Percentiles rank a stretch among this genome's conserved stretches.
phyloP scores from a whole-genome alignment of 2,329 filamentous ascomycete genomes.

The Colletotrichum salicis region DNA sequence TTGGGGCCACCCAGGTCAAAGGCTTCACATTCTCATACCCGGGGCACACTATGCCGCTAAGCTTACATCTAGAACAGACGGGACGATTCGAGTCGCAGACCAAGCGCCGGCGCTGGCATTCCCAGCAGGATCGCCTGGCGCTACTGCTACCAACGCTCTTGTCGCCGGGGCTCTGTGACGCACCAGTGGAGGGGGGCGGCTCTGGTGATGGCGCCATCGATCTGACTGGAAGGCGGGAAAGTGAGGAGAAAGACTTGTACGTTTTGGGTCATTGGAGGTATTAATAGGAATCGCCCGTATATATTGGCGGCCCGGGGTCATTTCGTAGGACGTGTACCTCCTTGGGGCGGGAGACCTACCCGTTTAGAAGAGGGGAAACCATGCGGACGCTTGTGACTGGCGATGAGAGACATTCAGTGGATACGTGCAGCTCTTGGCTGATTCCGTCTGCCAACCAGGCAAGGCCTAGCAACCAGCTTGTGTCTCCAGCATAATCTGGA shows the following conservation, averaged over 20 bases:
- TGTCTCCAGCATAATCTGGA: too few relatives aligned
- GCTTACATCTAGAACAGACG: slow-evolving; percentile 49
- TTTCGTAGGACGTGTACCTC: neutral
- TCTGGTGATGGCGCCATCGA: neutral
- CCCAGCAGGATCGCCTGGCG: slow-evolving; percentile 49
- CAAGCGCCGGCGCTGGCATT: slow-evolving; percentile 50
- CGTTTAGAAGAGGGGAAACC: neutral
- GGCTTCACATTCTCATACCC: slow-evolving; percentile 52
- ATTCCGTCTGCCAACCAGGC: too few relatives aligned
- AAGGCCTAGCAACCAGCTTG: too few relatives aligned
- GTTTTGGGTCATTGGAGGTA: slow-evolving; percentile 24
- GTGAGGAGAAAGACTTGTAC: neutral
- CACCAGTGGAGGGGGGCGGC: neutral
- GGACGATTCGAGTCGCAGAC: slow-evolving; percentile 51
- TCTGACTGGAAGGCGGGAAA: neutral
- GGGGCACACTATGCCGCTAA: slow-evolving; percentile 47
- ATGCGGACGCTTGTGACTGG: neutral
- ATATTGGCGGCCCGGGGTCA: neutral
- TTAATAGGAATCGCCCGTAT: neutral
- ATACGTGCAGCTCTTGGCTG: neutral
- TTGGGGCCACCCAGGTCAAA: slow-evolving; percentile 48
- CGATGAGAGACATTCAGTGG: neutral
- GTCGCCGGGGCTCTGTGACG: neutral
- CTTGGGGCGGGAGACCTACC: neutral
- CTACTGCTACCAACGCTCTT: neutral